Evolutionary conservation across 495 filamentous ascomycete species (phyloP), one percentile per base, ranked within the genome.

Genomic region (Penicillium daleae): DNA sequence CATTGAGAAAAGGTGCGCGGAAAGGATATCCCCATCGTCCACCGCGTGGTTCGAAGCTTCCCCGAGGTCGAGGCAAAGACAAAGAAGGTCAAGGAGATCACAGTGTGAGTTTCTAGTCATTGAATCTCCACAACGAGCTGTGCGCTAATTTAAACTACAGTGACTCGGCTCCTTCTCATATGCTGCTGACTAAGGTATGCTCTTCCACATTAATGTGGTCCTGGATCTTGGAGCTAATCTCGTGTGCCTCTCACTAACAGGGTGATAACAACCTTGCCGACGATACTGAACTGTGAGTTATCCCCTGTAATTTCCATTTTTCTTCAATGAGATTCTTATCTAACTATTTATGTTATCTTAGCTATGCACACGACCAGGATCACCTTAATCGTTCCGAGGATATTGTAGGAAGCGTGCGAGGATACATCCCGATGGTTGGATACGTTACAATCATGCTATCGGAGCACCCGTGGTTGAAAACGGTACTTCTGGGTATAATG

Each of bases 381-480:
- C 93, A 92, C 68, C 82, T 99, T 29, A 85, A 90, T 64, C 85
- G 96, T n/a, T 72, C 82, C 66, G 84, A 89, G 72, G 94, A 98
- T 68, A 93, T 98, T 62, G 92, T 98, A 52, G 95, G 95, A 31
- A 96, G 91, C 71, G 95, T 98, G 21, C 82, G 93, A 12, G 95
- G 86, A n/a, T 99, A 93, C 73, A 88, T 98, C 44, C 95, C 95
- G 0, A 92, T 93, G 70, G 93, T 99, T 4, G 95, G 95, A 44
- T 99, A 98, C 71, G 93, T 98, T 32, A 99, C 95, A 9, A 99
- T 99, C 69, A 83, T 99, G 78, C 82, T 99, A 56, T 93, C 90
- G 60, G 95, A 99, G 75, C 90, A 99, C 73, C 95, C 96, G 19
- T 98, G 95, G 96, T 69, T 97, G 66, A 99, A 99, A 85, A 93